Evolutionary conservation across 2,329 filamentous ascomycete species (phyloP), one percentile per base, ranked within the genome.

Genomic region (Cordyceps fumosorosea): DNA sequence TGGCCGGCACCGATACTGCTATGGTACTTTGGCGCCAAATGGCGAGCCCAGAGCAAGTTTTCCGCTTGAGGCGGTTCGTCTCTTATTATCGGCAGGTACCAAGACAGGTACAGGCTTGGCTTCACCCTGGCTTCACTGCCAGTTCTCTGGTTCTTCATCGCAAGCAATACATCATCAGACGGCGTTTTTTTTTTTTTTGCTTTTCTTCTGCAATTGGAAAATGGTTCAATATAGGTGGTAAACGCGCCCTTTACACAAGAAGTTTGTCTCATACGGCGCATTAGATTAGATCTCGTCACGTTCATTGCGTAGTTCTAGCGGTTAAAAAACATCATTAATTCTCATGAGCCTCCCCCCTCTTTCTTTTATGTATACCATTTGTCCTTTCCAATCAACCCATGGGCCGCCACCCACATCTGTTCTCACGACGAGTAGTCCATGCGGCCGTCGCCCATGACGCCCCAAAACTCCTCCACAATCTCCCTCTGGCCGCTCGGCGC

Each of bases 391-490:
- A 6, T n/a, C 5, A 37, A 20, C 1, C 14, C 20, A 1, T 20
- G 14, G 4, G 6, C 26, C 16, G 3, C 56, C n/a, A 12, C 20
- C 24, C 20, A 24, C n/a, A 12, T 26, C 26, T 12, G 14, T 40
- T 47, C 37, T 60, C 24, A 63, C 52, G 71, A 67, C 10, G 68
- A 67, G 64, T 84, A 84, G 16, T 80, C 78, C 76, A 87, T 73
- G 68, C 66, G 78, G 1, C 76, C 74, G 18, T 84, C 80, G 1
- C 84, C 85, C 64, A 88, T 76, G 4, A 86, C 78, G 0, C 69
- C 71, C 86, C 86, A 89, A 63, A 89, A 82, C 76, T 88, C 84
- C 69, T 88, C 77, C 3, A 88, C 78, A 55, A 89, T 75, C 72
- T 83, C 82, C 73, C 78, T 80, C 74, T 88, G 85, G 1, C 84